Evolutionary conservation across 805 yeast genomes (phyloP).

Genomic region (Cyberlindnera suaveolens): DNA sequence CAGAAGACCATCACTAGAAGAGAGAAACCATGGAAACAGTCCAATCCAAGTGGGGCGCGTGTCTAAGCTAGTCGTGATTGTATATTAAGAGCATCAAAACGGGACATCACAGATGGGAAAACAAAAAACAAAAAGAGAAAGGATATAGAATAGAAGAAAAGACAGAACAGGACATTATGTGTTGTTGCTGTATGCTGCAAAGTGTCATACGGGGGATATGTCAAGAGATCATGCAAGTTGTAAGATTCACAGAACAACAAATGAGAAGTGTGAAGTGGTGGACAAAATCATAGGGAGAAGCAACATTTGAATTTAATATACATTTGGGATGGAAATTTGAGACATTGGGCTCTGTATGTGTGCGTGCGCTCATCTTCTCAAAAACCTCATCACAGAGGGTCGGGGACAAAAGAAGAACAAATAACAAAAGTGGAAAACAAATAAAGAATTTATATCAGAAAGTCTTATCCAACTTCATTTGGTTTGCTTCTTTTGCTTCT

Average conservation of each 20-base stretch:
- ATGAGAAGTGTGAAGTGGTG: too few species aligned
- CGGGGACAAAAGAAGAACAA: background rate
- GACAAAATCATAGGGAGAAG: too few species aligned
- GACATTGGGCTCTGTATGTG: background rate
- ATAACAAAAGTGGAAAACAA: background rate
- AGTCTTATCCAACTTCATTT: conserved; percentile 4
- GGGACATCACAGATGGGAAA: background rate
- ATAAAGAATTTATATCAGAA: background rate
- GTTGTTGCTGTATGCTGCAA: background rate
- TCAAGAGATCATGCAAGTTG: background rate
- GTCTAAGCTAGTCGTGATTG: background rate
- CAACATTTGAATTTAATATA: too few species aligned
- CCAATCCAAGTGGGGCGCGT: background rate
- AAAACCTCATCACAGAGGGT: background rate
- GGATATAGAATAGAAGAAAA: background rate
- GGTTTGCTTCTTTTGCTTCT: conserved; percentile 49
- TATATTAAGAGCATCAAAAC: background rate
- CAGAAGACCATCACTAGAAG: too few species aligned
- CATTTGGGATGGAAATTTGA: too few species aligned
- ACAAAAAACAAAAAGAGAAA: background rate
- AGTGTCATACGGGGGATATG: background rate
- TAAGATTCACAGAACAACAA: background rate
- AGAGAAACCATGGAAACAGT: background rate
- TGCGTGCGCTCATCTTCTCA: background rate
- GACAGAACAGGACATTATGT: background rate